Evolutionary conservation across 2,329 filamentous ascomycete species (phyloP).

Genomic region (Alternaria gansuensis): DNA sequence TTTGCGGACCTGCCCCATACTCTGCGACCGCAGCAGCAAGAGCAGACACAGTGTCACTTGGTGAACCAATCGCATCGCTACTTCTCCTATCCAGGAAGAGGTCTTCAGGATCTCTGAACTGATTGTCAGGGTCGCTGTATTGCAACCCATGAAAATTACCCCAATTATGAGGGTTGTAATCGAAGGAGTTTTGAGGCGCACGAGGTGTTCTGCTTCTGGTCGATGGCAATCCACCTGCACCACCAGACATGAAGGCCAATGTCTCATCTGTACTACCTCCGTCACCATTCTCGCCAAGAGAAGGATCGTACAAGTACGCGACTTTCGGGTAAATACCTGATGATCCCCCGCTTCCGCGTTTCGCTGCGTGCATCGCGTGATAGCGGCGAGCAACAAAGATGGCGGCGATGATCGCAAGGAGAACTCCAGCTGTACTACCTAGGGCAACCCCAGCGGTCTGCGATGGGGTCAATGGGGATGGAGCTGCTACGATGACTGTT

Average conservation of each 20-base stretch:
- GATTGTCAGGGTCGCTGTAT: conserved; percentile 25
- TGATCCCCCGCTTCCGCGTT: conserved; percentile 29
- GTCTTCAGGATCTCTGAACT: conserved; percentile 22
- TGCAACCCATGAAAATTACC: conserved; percentile 13
- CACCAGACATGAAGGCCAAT: conserved; percentile 38
- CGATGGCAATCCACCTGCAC: conserved; percentile 19
- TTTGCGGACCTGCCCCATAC: conserved; percentile 22
- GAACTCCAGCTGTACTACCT: conserved; percentile 44
- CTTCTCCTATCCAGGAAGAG: conserved; percentile 9
- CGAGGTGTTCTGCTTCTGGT: conserved; percentile 3
- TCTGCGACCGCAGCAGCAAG: conserved; percentile 29
- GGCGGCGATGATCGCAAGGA: conserved; percentile 47
- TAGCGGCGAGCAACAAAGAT: conserved; percentile 48
- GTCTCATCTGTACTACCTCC: conserved; percentile 24
- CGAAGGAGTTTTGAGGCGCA: conserved; percentile 10
- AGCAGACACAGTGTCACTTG: conserved; percentile 20
- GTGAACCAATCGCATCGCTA: conserved; percentile 17
- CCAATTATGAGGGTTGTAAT: conserved; percentile 15
- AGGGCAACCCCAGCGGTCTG: conserved; percentile 51
- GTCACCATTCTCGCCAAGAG: conserved; percentile 15
- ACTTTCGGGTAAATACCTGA: conserved; percentile 44
- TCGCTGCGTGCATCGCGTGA: conserved; percentile 30
- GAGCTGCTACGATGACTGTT: conserved; percentile 19
- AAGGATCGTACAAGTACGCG: conserved; percentile 49
- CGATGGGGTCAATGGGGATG: conserved; percentile 37